These are phyloP conservation scores for Linanthus parryae DNA, from an alignment of 148 eudicot genomes.

Conservation along the genomic window DNA sequence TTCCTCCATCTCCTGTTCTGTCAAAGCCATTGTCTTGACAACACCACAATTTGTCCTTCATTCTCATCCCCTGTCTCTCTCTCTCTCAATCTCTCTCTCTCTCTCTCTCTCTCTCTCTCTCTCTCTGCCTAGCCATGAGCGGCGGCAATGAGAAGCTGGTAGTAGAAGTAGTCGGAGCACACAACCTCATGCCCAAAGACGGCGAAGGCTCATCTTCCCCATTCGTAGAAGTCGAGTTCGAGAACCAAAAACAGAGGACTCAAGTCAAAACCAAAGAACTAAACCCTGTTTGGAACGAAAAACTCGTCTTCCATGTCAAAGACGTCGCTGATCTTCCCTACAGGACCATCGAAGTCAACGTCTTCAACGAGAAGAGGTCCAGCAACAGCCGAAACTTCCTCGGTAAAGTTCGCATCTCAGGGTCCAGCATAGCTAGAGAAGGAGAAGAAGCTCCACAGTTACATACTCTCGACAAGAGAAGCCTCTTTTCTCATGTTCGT, in stretches of 20 bases:
- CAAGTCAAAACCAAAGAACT: constrained; percentile 61
- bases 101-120: constrained; percentile 1
- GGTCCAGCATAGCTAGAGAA: constrained; percentile 46
- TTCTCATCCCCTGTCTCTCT: not conserved
- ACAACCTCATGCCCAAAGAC: constrained; percentile 89
- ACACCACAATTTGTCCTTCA: not conserved
- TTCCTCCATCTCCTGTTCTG: no score
- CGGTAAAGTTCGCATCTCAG: constrained; percentile 69
- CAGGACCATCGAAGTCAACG: constrained; percentile 54
- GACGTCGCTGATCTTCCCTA: constrained; percentile 71
- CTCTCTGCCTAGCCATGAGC: constrained; percentile 17
- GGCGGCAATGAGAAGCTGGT: constrained; percentile 69
- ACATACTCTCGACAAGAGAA: constrained; percentile 67
- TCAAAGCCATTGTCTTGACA: no score
- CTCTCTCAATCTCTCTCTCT: not conserved
- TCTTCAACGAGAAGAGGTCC: constrained; percentile 68
- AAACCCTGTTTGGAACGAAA: constrained; percentile 93
- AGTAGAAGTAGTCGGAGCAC: constrained; percentile 83
- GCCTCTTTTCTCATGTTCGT: constrained; percentile 70
- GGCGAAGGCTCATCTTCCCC: constrained; percentile 94
- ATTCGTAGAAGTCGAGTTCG: constrained; percentile 80
- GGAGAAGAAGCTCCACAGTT: constrained; percentile 60
- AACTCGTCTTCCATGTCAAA: constrained; percentile 58
- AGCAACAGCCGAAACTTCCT: constrained; percentile 70
- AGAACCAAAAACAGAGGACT: constrained; percentile 53